Conservation (phyloP, 2,329 filamentous ascomycete species). For the Aspergillus pseudoterreus region DNA sequence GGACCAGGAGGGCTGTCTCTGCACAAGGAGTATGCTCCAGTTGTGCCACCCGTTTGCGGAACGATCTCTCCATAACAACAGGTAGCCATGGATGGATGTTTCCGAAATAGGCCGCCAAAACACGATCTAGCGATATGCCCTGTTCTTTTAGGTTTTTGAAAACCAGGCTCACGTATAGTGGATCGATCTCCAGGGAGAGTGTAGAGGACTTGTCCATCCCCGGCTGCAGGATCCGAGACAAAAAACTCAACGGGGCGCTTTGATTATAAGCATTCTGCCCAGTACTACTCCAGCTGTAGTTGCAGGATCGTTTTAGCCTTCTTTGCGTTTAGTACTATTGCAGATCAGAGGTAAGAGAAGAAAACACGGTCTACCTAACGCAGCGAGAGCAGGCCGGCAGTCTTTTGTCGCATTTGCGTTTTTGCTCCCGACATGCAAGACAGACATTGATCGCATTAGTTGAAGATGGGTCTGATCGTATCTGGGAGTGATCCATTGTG, state of each 20-base stretch:
- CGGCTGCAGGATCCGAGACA: background rate
- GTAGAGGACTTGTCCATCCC: background rate
- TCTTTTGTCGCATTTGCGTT: background rate
- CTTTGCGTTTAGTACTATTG: background rate
- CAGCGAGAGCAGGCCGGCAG: background rate
- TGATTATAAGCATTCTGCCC: background rate
- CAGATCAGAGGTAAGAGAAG: background rate
- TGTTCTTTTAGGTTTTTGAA: background rate
- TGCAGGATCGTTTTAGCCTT: background rate
- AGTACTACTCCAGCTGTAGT: background rate
- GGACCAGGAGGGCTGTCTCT: background rate
- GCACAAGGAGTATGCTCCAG: background rate
- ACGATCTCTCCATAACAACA: background rate
- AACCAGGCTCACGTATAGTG: background rate
- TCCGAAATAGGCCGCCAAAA: background rate
- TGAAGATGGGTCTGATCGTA: background rate
- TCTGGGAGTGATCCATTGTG: too few species aligned
- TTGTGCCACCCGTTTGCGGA: background rate
- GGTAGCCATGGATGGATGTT: conserved; percentile 8
- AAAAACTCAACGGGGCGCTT: background rate
- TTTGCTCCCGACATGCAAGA: background rate
- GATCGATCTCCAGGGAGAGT: background rate
- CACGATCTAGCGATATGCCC: background rate
- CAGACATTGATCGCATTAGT: background rate
- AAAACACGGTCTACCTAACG: background rate